Evolutionary conservation across 2,329 filamentous ascomycete species (phyloP).

Genomic region (Plectosphaerella cucumerina): DNA sequence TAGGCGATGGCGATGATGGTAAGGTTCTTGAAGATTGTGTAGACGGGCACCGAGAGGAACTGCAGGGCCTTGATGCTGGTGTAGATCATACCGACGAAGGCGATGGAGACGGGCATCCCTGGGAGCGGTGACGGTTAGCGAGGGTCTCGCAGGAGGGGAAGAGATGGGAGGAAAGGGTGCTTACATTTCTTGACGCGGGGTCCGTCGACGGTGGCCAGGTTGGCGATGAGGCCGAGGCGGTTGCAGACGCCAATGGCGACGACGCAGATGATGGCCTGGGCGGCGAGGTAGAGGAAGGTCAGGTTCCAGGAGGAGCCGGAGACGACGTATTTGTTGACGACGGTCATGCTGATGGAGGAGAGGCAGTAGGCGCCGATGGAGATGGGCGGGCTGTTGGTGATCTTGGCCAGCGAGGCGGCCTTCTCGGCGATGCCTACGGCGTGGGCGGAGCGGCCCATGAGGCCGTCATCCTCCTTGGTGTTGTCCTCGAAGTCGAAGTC

Average conservation of each 20-base stretch:
- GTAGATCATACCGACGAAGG: constrained; percentile 99
- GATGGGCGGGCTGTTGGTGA: constrained; percentile 72
- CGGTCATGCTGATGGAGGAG: constrained; percentile 98
- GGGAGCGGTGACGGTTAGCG: constrained; percentile 7
- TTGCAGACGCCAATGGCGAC: constrained; percentile 77
- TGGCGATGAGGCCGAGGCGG: constrained; percentile 74
- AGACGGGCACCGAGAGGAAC: constrained; percentile 94
- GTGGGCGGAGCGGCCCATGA: neutral
- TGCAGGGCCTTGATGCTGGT: constrained; percentile 94
- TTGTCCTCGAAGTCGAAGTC: neutral
- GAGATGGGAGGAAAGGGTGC: constrained; percentile 18
- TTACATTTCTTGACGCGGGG: constrained; percentile 91
- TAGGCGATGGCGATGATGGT: constrained; percentile 99
- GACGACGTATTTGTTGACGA: constrained; percentile 99
- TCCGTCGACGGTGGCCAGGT: constrained; percentile 73
- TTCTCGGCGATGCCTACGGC: neutral
- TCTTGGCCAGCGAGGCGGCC: constrained; percentile 20
- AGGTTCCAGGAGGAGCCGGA: constrained; percentile 90
- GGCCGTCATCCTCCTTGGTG: constrained; percentile 1
- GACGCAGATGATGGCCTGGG: constrained; percentile 75
- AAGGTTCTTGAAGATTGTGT: constrained; percentile 99
- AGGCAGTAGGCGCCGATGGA: constrained; percentile 89
- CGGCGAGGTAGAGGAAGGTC: constrained; percentile 88
- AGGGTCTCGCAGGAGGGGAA: neutral
- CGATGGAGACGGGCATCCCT: constrained; percentile 96